Evolutionary conservation across 495 filamentous ascomycete species (phyloP), one percentile per base, ranked within the genome.

Genomic region (Tuber melanosporum): DNA sequence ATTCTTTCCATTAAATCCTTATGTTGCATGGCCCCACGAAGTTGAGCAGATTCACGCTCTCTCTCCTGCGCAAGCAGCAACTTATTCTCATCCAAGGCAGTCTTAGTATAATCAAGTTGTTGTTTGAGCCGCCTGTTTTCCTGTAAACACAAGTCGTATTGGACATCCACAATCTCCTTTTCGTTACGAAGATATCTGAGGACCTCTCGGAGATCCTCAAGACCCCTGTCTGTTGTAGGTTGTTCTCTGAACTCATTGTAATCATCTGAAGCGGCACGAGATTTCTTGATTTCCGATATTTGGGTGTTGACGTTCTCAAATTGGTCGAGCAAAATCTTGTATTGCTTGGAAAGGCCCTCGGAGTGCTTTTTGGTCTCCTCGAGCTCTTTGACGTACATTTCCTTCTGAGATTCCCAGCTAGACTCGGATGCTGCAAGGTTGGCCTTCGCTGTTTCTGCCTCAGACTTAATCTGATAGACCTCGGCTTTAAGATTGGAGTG

Each of bases 91-190:
- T 99, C 95, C 5, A 98, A 90, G 82, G 97, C 92, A 36, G 89
- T 89, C 78, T 93, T 93, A 20, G 91, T 87, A 85, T 97, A 92
- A 73, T 97, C 92, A 32, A 98, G 87, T 79, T 98, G 93, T 75
- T 98, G 94, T 77, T 94, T 91, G 7, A 97, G 85, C 43, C 96
- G 89, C 84, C 94, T 96, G 73, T 89, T 87, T 82, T 98, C 95
- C 82, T 97, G 92, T 0, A 91, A 86, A 71, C 93, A 93, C 46
- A 97, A 88, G 78, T 98, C 93, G 76, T 93, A 93, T 82, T 98
- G 94, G 10, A 97, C 93, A 76, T 98, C 94, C 5, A 98, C 90
- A 80, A 99, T 98, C 81, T 98, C 94, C 85, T 98, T 98, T 85
- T 98, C 96, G 70, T 92, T 90, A n/a, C 96, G 91, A 73, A 98